Percentiles rank a stretch among this genome's conserved stretches.
Evolutionary conservation across 1,284 basidiomycete genomes (phyloP).

Genomic region (Sanghuangporus baumii): DNA sequence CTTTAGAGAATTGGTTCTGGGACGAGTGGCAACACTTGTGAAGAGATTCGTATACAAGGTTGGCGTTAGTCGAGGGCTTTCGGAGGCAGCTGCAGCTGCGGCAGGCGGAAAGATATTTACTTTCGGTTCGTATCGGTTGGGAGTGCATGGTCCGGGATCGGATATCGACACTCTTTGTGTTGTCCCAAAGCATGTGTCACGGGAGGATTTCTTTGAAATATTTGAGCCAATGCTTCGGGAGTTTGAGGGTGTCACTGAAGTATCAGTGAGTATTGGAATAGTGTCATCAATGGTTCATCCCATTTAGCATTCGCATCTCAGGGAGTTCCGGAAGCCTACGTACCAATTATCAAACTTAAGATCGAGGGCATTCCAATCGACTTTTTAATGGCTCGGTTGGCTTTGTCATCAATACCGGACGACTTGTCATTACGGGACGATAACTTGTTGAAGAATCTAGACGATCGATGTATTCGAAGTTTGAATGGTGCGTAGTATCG

Average conservation of each 20-base stretch:
- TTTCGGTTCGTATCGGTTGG: conserved; percentile 94
- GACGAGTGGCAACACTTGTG: conserved; percentile 84
- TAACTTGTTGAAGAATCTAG: conserved; percentile 86
- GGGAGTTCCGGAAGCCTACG: conserved; percentile 95
- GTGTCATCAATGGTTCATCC: background rate
- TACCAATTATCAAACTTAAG: conserved; percentile 91
- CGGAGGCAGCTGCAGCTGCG: conserved; percentile 78
- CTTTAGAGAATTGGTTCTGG: conserved; percentile 86
- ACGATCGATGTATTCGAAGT: conserved; percentile 93
- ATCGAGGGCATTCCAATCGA: conserved; percentile 93
- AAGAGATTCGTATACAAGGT: conserved; percentile 92
- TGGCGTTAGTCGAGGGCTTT: conserved; percentile 74
- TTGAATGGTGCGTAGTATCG: conserved; percentile 67
- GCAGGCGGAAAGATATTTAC: conserved; percentile 99
- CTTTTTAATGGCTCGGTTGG: conserved; percentile 87
- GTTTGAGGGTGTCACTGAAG: conserved; percentile 82
- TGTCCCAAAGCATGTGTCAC: conserved; percentile 91
- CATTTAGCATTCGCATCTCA: conserved; percentile 29
- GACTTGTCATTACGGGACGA: conserved; percentile 88
- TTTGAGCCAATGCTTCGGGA: conserved; percentile 90
- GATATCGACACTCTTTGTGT: conserved; percentile 99
- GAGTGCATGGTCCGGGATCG: conserved; percentile 92
- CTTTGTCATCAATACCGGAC: conserved; percentile 84
- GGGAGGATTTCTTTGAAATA: conserved; percentile 93
- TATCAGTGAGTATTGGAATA: conserved; percentile 61